These are phyloP conservation scores for Saccharomycopsis oosterbeekiorum DNA, from an alignment of 805 yeast genomes.

Conservation along the genomic window DNA sequence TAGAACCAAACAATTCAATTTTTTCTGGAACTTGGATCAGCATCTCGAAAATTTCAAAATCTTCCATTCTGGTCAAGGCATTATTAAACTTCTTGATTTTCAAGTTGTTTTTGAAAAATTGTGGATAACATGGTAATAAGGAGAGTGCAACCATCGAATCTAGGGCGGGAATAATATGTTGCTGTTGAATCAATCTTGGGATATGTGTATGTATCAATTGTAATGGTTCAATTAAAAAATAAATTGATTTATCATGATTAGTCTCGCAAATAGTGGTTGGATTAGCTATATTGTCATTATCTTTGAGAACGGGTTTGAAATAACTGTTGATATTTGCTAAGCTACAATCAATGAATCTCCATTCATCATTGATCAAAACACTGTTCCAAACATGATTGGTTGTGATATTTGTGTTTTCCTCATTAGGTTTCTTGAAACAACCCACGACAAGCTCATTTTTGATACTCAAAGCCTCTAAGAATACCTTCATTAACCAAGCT, in stretches of 20 bases:
- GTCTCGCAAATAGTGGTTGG: conserved; percentile 10
- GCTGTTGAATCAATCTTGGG: conserved; percentile 69
- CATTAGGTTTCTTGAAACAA: conserved; percentile 71
- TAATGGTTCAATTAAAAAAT: conserved; percentile 70
- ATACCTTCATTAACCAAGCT: conserved; percentile 63
- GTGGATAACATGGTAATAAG: conserved; percentile 80
- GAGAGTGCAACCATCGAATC: conserved; percentile 69
- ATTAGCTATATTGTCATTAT: background rate
- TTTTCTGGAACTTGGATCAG: conserved; percentile 62
- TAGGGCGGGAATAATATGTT: conserved; percentile 78
- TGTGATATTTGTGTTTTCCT: conserved; percentile 33
- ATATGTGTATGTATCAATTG: conserved; percentile 75
- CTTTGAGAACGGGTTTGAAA: conserved; percentile 33
- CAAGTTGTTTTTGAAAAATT: conserved; percentile 53
- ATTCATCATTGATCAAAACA: conserved; percentile 55
- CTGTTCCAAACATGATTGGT: conserved; percentile 87
- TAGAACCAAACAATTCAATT: conserved; percentile 55
- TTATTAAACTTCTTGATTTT: conserved; percentile 62
- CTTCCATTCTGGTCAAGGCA: conserved; percentile 61
- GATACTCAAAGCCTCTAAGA: conserved; percentile 61
- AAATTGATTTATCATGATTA: conserved; percentile 39
- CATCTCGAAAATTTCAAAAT: conserved; percentile 71
- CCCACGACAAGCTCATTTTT: conserved; percentile 75
- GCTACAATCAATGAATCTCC: conserved; percentile 69
- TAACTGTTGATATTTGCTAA: conserved; percentile 53